phyloP scores from a whole-genome alignment of 2,329 filamentous ascomycete genomes.

The Colletotrichum scovillei region DNA sequence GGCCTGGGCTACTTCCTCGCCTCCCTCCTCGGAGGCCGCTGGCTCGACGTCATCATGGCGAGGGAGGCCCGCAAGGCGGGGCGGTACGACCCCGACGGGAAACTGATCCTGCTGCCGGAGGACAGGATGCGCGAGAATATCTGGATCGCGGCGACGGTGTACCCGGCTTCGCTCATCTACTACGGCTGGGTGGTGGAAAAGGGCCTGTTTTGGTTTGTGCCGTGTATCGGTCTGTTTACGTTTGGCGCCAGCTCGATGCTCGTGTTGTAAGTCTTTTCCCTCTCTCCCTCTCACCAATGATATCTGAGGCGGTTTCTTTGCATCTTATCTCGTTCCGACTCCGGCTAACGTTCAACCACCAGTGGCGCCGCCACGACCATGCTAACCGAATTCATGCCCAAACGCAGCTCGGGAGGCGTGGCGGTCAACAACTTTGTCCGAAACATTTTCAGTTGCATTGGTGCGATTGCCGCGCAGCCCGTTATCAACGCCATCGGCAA shows the following conservation, averaged over 20 bases:
- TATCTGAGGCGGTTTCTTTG: too few relatives aligned
- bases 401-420: slow-evolving; percentile 76
- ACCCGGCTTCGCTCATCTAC: slow-evolving; percentile 76
- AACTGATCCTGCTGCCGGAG: slow-evolving; percentile 77
- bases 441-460: slow-evolving; percentile 82
- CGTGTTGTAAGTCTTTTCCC: slow-evolving; percentile 64
- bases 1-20: slow-evolving; percentile 78
- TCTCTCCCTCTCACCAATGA: too few relatives aligned
- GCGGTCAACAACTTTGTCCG: slow-evolving; percentile 85
- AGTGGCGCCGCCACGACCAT: slow-evolving; percentile 78
- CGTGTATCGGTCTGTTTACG: slow-evolving; percentile 74
- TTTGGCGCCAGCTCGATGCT: slow-evolving; percentile 85
- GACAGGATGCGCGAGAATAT: slow-evolving; percentile 87
- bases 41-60: slow-evolving; percentile 86
- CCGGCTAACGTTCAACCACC: slow-evolving; percentile 23
- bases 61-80: slow-evolving; percentile 78
- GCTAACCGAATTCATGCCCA: slow-evolving; percentile 86
- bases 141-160: slow-evolving; percentile 78
- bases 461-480: slow-evolving; percentile 76
- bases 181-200: slow-evolving; percentile 81
- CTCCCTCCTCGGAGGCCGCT: slow-evolving; percentile 76
- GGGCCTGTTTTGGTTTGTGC: slow-evolving; percentile 73
- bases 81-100: slow-evolving; percentile 74
- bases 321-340: background rate
- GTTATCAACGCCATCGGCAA: slow-evolving; percentile 77